These are phyloP conservation scores for Elymus sibiricus DNA, from an alignment of 176 grass and related monocot genomes.

Conservation along the genomic window DNA sequence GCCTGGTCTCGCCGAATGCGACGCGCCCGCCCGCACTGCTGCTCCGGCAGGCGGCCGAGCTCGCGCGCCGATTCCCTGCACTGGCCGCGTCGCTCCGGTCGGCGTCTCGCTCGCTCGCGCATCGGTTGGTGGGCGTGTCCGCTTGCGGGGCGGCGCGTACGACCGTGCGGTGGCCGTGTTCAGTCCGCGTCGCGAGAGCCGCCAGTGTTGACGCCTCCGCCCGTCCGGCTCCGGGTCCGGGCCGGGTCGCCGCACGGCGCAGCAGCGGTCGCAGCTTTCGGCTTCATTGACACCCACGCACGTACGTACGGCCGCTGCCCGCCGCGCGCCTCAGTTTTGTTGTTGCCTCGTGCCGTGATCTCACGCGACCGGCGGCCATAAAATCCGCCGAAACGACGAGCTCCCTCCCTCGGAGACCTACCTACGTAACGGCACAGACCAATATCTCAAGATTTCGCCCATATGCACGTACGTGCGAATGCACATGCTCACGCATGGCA, in stretches of 20 bases:
- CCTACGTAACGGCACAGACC: too few relatives aligned
- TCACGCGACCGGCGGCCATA: background rate
- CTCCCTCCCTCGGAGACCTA: background rate
- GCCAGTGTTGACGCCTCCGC: conserved; percentile 1
- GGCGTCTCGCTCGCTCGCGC: too few relatives aligned
- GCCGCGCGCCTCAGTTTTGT: background rate
- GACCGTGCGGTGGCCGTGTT: background rate
- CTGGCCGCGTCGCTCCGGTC: background rate
- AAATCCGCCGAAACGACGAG: background rate
- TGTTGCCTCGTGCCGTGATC: background rate
- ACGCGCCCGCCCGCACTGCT: background rate
- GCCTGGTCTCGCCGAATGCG: background rate
- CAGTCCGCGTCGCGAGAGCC: background rate
- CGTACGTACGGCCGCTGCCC: background rate
- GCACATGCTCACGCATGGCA: background rate
- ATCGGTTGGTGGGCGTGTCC: background rate
- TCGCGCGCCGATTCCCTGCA: background rate
- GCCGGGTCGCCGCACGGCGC: background rate
- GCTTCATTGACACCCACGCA: background rate
- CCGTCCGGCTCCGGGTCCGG: background rate
- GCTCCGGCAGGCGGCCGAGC: background rate
- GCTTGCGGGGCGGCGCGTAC: background rate
- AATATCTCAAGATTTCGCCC: background rate
- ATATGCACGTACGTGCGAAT: background rate
- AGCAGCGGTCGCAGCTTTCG: background rate